Base-by-base conservation (phyloP, 2,329 filamentous ascomycete species). In the Aspergillus floridensis region DNA sequence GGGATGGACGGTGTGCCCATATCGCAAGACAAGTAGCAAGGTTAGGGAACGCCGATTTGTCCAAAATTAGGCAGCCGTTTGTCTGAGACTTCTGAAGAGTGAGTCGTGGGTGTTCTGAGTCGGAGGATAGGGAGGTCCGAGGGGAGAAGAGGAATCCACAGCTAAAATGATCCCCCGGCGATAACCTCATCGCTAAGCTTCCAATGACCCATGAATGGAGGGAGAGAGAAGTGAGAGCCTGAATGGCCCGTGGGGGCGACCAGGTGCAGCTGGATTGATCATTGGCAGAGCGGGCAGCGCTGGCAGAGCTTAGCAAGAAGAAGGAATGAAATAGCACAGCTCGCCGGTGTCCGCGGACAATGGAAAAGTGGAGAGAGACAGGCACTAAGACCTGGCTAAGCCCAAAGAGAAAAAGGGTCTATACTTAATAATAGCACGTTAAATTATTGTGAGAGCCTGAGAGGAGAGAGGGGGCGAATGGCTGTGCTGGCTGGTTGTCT, bases 151-250 rank as follows among this genome's bases (percentile, higher is more conserved):
- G 4, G 10, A 53, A 29, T n/a, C 24, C 21, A n/a, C 24, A 22
- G 19, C 29, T 26, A 19, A 52, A 21, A 4, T 7, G 32, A 24
- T 41, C 19, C 24, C 35, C 32, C n/a, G 26, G 29, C 53, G 44
- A 55, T 55, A 55, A 55, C 53, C 53, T 55, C 52, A 32, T 26
- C 31, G 53, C 53, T 48, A 55, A 55, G 53, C 53, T 55, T 55
- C 53, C 38, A 44, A 55, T 29, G 41, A 44, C 22, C 41, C 29
- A 44, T 48, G 53, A 55, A 8, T 46, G 44, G 41, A 55, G 41
- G n/a, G 41, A 46, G 5, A 31, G 31, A 8, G 10, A 22, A 26
- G n/a, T 44, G 29, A 21, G 32, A 47, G 53, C 41, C 41, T 32
- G 41, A 24, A 55, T 55, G 53, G 53, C 53, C 53, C 53, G 53